These are phyloP conservation scores for Myxozyma neglecta DNA, from an alignment of 805 yeast genomes.

Conservation along the genomic window DNA sequence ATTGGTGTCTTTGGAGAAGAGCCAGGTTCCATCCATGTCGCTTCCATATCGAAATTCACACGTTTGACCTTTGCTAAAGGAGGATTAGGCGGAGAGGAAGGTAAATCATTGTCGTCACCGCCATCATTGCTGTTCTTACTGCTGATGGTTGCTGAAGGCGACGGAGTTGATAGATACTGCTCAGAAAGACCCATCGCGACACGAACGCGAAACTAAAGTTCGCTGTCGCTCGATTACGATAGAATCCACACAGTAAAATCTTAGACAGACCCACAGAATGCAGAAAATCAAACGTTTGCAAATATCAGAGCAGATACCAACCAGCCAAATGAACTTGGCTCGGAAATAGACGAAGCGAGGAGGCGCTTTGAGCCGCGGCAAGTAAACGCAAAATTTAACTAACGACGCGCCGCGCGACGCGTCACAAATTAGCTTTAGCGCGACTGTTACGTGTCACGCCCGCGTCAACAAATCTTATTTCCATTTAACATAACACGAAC, in stretches of 20 bases:
- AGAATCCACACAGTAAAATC: too few relatives aligned
- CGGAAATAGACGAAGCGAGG: not conserved
- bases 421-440: not conserved
- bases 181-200: not conserved
- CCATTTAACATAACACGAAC: too few relatives aligned
- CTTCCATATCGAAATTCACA: conserved; percentile 22
- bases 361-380: not conserved
- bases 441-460: conserved; percentile 10
- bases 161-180: not conserved
- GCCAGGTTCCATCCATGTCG: conserved; percentile 3
- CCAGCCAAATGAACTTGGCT: too few relatives aligned
- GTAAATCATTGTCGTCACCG: not conserved
- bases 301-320: too few relatives aligned
- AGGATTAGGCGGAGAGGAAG: conserved; percentile 8
- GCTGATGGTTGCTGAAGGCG: not conserved
- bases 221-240: too few relatives aligned
- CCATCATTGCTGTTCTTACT: not conserved
- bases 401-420: conserved; percentile 3
- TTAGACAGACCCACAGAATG: too few relatives aligned
- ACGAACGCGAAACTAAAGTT: too few relatives aligned
- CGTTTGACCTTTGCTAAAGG: conserved; percentile 4
- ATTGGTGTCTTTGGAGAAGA: conserved; percentile 13
- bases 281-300: too few relatives aligned
- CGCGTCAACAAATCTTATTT: not conserved
- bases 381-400: not conserved